Conservation (phyloP, 2,329 filamentous ascomycete genomes). For the Chaetomiaceae sp. region DNA sequence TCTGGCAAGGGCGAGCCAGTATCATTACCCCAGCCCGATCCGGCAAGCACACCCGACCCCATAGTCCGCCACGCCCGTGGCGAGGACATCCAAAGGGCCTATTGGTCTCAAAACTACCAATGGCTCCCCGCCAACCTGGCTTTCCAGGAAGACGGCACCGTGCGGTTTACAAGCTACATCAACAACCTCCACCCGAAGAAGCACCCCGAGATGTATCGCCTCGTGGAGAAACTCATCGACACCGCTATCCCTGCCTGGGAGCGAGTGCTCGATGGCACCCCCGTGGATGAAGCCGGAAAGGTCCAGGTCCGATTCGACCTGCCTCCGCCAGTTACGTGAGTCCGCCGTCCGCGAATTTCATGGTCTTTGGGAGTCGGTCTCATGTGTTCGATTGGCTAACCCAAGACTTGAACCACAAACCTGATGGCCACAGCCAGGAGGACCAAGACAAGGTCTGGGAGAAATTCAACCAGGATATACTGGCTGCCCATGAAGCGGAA, state of each 20-base stretch:
- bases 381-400: no score
- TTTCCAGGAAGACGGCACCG: constrained; percentile 28
- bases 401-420: no score
- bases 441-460: constrained; percentile 6
- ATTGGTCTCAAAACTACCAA: constrained; percentile 29
- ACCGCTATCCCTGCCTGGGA: constrained; percentile 40
- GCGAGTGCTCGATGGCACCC: constrained; percentile 10
- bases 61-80: no score
- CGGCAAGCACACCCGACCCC: no score
- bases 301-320: neutral
- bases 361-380: no score
- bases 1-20: constrained; percentile 26
- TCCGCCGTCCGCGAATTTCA: no score
- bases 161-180: constrained; percentile 40
- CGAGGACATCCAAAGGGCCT: neutral
- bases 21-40: neutral
- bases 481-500: constrained; percentile 3
- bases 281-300: neutral
- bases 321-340: neutral
- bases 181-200: constrained; percentile 40
- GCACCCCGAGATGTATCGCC: constrained; percentile 31
- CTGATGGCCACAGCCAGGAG: constrained; percentile 3
- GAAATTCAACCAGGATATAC: neutral
- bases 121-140: constrained; percentile 36
- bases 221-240: constrained; percentile 35